Evolutionary conservation across 1,139 yeast genomes (phyloP).

Genomic region (Debaryomyces psychrophilus): DNA sequence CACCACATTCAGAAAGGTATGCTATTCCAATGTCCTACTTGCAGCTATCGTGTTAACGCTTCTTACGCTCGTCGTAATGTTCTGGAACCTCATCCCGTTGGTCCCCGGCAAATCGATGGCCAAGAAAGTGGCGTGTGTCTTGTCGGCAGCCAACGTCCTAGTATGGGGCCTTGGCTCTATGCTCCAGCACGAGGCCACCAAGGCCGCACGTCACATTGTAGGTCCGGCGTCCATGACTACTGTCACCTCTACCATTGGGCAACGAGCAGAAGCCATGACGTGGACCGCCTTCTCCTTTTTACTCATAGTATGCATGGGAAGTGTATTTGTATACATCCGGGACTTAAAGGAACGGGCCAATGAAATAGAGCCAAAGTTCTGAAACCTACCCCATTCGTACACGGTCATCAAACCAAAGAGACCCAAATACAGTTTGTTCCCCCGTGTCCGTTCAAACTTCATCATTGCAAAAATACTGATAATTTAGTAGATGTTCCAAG

Average conservation of each 20-base stretch:
- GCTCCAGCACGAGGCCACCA: slow-evolving; percentile 65
- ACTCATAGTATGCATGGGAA: slow-evolving; percentile 24
- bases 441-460: no score
- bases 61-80: slow-evolving; percentile 38
- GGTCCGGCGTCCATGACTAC: slow-evolving; percentile 56
- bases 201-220: slow-evolving; percentile 47
- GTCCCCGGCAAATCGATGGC: slow-evolving; percentile 47
- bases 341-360: slow-evolving; percentile 9
- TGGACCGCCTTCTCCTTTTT: slow-evolving; percentile 64
- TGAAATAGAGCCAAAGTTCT: slow-evolving; percentile 13
- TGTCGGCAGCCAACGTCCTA: slow-evolving; percentile 44
- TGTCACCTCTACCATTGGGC: slow-evolving; percentile 49
- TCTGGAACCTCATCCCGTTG: slow-evolving; percentile 52
- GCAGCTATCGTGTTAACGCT: slow-evolving; percentile 50
- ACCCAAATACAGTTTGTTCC: no score
- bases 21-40: slow-evolving; percentile 59
- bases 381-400: neutral
- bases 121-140: slow-evolving; percentile 34
- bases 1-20: slow-evolving; percentile 42
- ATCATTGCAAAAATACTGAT: no score
- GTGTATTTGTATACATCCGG: slow-evolving; percentile 15
- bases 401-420: neutral
- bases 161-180: slow-evolving; percentile 73
- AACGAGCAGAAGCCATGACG: slow-evolving; percentile 58
- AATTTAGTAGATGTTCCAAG: no score